Evolutionary conservation across 1,284 basidiomycete genomes (phyloP).

Genomic region (Ustilago lituana): DNA sequence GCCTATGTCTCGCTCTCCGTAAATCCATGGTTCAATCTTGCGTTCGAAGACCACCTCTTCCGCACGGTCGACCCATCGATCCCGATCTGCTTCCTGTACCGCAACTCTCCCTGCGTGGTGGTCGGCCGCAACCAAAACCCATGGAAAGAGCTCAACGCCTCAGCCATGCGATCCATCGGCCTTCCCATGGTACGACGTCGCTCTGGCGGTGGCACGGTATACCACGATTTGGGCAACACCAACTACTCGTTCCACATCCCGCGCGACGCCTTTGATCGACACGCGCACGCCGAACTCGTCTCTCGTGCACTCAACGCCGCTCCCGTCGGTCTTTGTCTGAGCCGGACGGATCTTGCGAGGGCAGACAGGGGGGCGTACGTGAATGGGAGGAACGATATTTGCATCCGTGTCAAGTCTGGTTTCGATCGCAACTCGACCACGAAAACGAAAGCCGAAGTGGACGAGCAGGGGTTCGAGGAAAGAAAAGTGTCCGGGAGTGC

Average conservation of each 20-base stretch:
- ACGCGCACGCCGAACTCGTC: constrained; percentile 80
- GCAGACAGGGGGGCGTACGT: constrained; percentile 69
- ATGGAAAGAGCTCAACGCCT: constrained; percentile 92
- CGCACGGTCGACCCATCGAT: constrained; percentile 22
- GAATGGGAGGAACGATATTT: constrained; percentile 85
- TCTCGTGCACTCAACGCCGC: constrained; percentile 78
- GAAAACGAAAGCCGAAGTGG: constrained; percentile 12
- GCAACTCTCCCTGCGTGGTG: constrained; percentile 88
- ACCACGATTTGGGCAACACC: constrained; percentile 94
- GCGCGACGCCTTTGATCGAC: constrained; percentile 80
- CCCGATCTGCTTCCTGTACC: constrained; percentile 82
- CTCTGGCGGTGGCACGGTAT: constrained; percentile 97
- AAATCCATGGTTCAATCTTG: constrained; percentile 91
- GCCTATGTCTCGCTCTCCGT: constrained; percentile 83
- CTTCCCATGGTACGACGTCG: constrained; percentile 85
- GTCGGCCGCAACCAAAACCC: constrained; percentile 98
- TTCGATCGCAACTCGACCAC: constrained; percentile 72
- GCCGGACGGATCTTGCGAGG: constrained; percentile 4
- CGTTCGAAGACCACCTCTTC: constrained; percentile 77
- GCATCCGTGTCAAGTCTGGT: constrained; percentile 70
- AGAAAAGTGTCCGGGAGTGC: constrained; percentile 92
- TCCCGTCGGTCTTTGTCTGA: constrained; percentile 38
- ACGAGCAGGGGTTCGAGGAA: constrained; percentile 28
- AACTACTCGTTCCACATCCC: constrained; percentile 96
- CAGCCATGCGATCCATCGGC: constrained; percentile 70